Base-by-base conservation (phyloP, 2,329 filamentous ascomycete genomes). In the Septoria linicola region DNA sequence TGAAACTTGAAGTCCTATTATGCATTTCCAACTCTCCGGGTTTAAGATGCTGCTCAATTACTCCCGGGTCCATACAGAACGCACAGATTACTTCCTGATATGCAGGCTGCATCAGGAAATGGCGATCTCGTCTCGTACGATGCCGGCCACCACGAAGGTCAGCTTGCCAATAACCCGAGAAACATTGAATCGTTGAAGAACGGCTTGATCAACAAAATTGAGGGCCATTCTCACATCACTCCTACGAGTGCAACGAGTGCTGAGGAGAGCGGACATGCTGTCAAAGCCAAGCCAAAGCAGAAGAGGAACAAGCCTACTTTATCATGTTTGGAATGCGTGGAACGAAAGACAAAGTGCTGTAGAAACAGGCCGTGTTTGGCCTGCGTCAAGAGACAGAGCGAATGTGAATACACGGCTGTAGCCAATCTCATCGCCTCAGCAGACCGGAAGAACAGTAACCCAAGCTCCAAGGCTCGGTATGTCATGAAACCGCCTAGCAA, bases 301-400 rank as follows among this genome's bases (percentile, higher is more conserved):
- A 90, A 87, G 73, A 81, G 88, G 41, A 92, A 92, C 71, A 92
- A 92, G 69, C 88, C 88, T 3, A 91, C 87, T 1, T 67, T 91
- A 56, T 89, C 85, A 41, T 91, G 88, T 63, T 80, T 84, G 55
- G 86, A 89, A 67, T 92, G 88, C 65, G 88, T 91, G 17, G 86
- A 89, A 71, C 77, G 87, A 60, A 91, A 91, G 72, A 91, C 87
- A 19, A 91, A 91, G 84, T 91, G 87, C 67, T 87, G 91, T 68
- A 78, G 87, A 65, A 84, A 80, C 32, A 75, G 87, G 61, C 88
- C 87, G 32, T 70, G 66, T 61, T 60, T 74, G 40, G 68, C 68
- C 77, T 86, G 85, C 67, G 83, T 89, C 63, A 91, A 90, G 70
- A 77, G 88, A 37, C 85, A 89, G 66, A 87, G 85, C 0, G 77